Conservation (phyloP, 768 basidiomycete species). For the Auriscalpium orientale region DNA sequence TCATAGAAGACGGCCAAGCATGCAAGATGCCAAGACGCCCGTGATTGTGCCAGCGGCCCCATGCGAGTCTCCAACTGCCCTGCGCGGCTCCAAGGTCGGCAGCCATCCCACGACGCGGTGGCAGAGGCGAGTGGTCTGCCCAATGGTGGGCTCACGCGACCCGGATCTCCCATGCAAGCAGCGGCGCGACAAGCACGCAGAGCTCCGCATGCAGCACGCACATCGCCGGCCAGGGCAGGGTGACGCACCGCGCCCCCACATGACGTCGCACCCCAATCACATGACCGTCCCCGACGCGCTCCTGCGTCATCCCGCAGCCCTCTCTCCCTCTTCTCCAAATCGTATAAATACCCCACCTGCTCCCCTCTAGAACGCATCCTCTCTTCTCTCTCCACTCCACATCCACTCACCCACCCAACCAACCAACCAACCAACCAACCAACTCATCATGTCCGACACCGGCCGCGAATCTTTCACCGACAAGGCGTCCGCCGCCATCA, state of each 20-base stretch:
- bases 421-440: background rate
- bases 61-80: too few species aligned
- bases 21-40: too few species aligned
- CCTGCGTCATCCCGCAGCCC: background rate
- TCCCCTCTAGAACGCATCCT: background rate
- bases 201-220: too few species aligned
- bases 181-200: background rate
- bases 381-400: background rate
- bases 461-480: constrained; percentile 28
- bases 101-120: too few species aligned
- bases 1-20: too few species aligned
- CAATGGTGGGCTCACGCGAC: too few species aligned
- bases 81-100: too few species aligned
- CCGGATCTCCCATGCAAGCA: background rate
- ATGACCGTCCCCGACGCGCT: background rate
- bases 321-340: background rate
- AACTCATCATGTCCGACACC: constrained; percentile 26
- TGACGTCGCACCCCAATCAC: background rate
- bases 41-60: too few species aligned
- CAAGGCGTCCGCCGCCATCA: constrained; percentile 25
- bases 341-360: background rate
- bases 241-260: background rate
- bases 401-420: background rate
- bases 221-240: background rate
- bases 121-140: too few species aligned